Percentiles rank a stretch among this genome's conserved stretches.
Conservation (phyloP, 2,329 filamentous ascomycete genomes). For the Colletotrichum sp. region DNA sequence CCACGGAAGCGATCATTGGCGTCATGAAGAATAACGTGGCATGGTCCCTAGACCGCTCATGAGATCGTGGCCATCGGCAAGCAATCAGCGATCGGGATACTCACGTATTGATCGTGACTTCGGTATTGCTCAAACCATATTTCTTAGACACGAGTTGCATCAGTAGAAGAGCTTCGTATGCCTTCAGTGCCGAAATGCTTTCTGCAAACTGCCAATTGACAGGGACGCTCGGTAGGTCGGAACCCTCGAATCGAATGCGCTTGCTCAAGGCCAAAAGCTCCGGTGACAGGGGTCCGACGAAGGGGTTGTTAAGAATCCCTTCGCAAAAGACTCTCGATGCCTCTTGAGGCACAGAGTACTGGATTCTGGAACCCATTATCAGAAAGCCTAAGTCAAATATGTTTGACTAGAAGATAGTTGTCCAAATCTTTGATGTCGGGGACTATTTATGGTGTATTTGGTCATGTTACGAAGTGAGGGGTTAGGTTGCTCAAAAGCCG, state of each 20-base stretch:
- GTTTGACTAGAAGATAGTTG: too few species aligned
- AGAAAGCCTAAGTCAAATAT: too few species aligned
- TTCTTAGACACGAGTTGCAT: conserved; percentile 49
- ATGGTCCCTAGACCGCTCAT: background rate
- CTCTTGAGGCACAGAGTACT: conserved; percentile 1
- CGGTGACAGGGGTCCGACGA: background rate
- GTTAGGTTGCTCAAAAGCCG: background rate
- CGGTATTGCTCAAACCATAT: conserved; percentile 43
- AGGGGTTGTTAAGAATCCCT: background rate
- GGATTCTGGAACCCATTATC: background rate
- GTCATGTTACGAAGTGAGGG: background rate
- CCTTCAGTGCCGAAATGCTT: conserved; percentile 54
- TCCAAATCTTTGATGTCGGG: background rate
- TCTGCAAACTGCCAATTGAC: conserved; percentile 64
- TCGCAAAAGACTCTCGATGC: background rate
- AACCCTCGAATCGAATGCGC: conserved; percentile 46
- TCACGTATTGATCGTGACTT: conserved; percentile 51
- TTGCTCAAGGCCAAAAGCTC: background rate
- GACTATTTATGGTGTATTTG: background rate
- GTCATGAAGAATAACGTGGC: conserved; percentile 16
- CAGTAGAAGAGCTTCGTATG: conserved; percentile 50
- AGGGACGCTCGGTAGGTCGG: conserved; percentile 47
- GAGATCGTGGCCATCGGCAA: background rate
- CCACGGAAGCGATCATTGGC: background rate
- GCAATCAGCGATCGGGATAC: background rate